Conservation (phyloP, 257 asterid genomes). For the Coffea eugenioides region DNA sequence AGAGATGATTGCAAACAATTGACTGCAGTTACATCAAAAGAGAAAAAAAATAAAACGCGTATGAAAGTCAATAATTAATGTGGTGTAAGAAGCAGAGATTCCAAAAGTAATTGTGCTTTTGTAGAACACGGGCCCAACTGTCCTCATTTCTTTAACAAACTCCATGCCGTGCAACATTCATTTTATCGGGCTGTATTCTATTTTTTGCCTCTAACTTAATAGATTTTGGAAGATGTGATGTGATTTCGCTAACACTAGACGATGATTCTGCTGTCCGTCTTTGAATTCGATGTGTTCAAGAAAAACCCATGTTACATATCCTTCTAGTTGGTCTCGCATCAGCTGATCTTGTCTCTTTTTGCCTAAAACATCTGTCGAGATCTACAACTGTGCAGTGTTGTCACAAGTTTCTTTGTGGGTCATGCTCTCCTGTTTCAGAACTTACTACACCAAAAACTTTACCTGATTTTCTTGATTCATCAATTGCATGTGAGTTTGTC, state of each 20-base stretch:
- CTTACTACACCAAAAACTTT: neutral
- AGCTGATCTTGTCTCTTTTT: slow-evolving; percentile 40
- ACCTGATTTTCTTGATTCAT: slow-evolving; percentile 18
- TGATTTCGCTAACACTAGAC: slow-evolving; percentile 7
- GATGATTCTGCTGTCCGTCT: slow-evolving; percentile 41
- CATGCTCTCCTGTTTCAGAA: slow-evolving; percentile 4
- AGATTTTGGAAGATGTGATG: slow-evolving; percentile 1
- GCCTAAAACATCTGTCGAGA: slow-evolving; percentile 33
- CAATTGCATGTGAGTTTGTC: slow-evolving; percentile 10
- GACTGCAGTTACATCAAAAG: no score
- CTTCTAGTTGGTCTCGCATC: slow-evolving; percentile 40
- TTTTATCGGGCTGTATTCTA: neutral
- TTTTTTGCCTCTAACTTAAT: slow-evolving; percentile 1
- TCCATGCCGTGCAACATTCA: no score
- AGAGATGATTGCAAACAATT: no score
- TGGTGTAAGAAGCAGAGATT: no score
- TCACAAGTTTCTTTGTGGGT: slow-evolving; percentile 9
- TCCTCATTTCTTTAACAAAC: no score
- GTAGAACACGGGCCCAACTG: neutral
- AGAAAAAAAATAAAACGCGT: no score
- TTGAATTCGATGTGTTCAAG: slow-evolving; percentile 37
- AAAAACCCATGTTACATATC: slow-evolving; percentile 32
- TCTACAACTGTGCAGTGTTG: slow-evolving; percentile 30
- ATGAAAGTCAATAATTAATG: no score
- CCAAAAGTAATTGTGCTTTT: neutral